Evolutionary conservation across 768 basidiomycete genomes (phyloP), one percentile per base, ranked within the genome.

Genomic region (Antrodiella citrinella): DNA sequence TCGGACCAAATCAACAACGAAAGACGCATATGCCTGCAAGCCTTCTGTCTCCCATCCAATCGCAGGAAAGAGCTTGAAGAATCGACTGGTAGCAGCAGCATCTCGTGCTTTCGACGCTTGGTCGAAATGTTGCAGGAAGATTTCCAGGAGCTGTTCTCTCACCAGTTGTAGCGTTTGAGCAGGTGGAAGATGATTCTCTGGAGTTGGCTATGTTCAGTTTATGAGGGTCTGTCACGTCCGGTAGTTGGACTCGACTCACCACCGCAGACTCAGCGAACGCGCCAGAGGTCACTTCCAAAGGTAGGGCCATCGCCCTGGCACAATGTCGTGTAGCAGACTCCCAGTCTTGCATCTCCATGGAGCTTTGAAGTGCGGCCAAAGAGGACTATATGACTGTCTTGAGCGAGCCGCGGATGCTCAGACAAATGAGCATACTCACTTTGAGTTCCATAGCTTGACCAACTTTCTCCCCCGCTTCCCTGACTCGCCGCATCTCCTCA

Each of bases 1-100:
- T 51, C 85, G 80, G 44, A 97, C 91, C 43, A 96, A 75, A 57
- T 91, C 87, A 7, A 93, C 84, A 4, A 99, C 91, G 65, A 98
- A 99, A 10, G 82, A 78, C 0, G 92, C 88, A 68, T 99, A 99
- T 0, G 85, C 87, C 53, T 92, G 82, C 21, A 99, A 73, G 1
- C 96, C 96, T 65, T 95, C 89, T 9, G 74, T 70, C 65, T 98
- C 93, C 78, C 91, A 96, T 4, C 91, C 92, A 47, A 99, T 93
- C 2, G 84, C 83, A 3, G 96, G 96, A 66, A 98, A 99, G 2
- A 99, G 73, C 65, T 97, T 93, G 76, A 99, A 99, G 69, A 89
- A 98, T 11, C 96, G 82, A 58, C 84, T 93, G 1, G 89, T 93
- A 0, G 84, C 83, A 12, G 83, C 83, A 21, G 92, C 85, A 67